Conservation (phyloP, 2,329 filamentous ascomycete species). For the Aspergillus melleus region DNA sequence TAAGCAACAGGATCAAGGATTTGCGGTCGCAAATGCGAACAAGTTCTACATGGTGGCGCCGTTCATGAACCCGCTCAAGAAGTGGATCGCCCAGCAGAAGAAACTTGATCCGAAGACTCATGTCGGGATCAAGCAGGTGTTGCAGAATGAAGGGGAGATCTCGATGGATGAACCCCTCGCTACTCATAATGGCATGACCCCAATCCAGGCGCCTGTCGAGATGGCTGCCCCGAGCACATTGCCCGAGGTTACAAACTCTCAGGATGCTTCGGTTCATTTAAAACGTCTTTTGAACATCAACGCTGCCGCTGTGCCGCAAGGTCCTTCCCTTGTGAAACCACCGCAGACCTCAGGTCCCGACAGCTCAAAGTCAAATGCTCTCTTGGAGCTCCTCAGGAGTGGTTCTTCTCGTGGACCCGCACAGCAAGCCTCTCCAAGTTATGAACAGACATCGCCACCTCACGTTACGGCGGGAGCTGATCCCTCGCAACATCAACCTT, state of each 20-base stretch:
- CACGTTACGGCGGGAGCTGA: constrained; percentile 53
- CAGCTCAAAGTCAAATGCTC: constrained; percentile 49
- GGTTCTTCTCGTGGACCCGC: constrained; percentile 33
- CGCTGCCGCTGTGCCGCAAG: constrained; percentile 15
- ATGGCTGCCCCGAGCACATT: constrained; percentile 38
- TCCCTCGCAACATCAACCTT: constrained; percentile 56
- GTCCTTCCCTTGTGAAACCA: constrained; percentile 13
- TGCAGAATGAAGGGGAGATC: constrained; percentile 49
- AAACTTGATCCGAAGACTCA: constrained; percentile 63
- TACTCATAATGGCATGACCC: constrained; percentile 20
- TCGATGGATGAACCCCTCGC: constrained; percentile 60
- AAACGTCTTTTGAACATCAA: constrained; percentile 50
- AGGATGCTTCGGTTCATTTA: constrained; percentile 53
- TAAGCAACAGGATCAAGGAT: constrained; percentile 64
- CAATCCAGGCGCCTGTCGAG: constrained; percentile 20
- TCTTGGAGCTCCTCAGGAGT: constrained; percentile 58
- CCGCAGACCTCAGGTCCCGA: constrained; percentile 29
- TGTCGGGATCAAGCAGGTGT: constrained; percentile 43
- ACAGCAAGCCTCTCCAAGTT: constrained; percentile 23
- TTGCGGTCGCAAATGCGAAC: constrained; percentile 64
- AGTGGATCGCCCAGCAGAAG: constrained; percentile 85
- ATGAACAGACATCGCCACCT: constrained; percentile 57
- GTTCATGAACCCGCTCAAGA: constrained; percentile 80
- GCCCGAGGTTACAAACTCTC: constrained; percentile 38
- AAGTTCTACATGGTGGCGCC: constrained; percentile 99